phyloP scores from a whole-genome alignment of 169 alveolate genomes.

The Eimeria acervulina region DNA sequence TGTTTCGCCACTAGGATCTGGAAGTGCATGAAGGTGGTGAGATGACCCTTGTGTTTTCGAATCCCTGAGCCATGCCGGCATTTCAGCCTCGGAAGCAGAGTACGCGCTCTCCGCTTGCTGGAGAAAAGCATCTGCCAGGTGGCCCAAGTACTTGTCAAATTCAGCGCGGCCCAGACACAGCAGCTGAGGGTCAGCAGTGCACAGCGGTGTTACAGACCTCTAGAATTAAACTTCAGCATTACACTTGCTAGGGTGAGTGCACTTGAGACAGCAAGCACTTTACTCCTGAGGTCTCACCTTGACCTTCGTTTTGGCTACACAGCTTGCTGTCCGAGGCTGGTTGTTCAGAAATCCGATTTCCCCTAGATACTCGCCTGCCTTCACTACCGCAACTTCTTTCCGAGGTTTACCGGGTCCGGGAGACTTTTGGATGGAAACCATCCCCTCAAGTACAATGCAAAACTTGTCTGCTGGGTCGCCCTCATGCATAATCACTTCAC shows the following conservation, averaged over 20 bases:
- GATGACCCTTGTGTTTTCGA: conserved; percentile 66
- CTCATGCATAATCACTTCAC: conserved; percentile 87
- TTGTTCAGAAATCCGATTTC: conserved; percentile 87
- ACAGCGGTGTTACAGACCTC: neutral
- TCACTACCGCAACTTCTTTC: conserved; percentile 80
- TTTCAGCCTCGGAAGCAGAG: conserved; percentile 58
- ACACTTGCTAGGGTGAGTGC: neutral
- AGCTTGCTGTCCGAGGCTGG: conserved; percentile 86
- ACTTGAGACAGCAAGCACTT: neutral
- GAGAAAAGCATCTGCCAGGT: conserved; percentile 70
- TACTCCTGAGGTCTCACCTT: conserved; percentile 80
- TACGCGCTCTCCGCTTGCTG: conserved; percentile 74
- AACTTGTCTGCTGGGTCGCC: conserved; percentile 89
- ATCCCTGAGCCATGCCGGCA: conserved; percentile 79
- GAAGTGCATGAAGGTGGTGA: conserved; percentile 33
- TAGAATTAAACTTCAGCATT: too few relatives aligned
- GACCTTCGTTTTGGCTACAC: conserved; percentile 88
- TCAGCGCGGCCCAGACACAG: conserved; percentile 73
- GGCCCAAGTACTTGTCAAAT: conserved; percentile 73
- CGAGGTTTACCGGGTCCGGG: conserved; percentile 85
- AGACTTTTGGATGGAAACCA: conserved; percentile 87
- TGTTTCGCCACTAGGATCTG: neutral
- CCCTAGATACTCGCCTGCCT: conserved; percentile 88
- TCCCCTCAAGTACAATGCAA: conserved; percentile 87
- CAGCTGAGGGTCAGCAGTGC: conserved; percentile 46